These are phyloP conservation scores for Aspergillus hiratsukae DNA, from an alignment of 2,329 filamentous ascomycete genomes.

Conservation along the genomic window DNA sequence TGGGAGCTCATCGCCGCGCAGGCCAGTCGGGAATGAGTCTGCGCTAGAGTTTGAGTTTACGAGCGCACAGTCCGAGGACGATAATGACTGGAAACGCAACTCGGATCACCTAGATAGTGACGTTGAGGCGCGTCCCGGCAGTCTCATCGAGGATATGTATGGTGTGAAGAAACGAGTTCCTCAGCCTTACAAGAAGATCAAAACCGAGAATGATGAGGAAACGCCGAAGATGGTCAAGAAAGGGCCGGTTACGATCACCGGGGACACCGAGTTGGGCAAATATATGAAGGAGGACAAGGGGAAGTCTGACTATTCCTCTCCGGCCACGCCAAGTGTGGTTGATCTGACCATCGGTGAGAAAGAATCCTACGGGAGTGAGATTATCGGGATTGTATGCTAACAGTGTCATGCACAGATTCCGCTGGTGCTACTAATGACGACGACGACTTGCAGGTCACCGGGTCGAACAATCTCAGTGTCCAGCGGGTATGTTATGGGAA, in stretches of 20 bases:
- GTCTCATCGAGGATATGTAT: conserved; percentile 69
- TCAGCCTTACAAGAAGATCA: conserved; percentile 63
- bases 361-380: background rate
- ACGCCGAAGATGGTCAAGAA: conserved; percentile 42
- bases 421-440: conserved; percentile 25
- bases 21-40: conserved; percentile 7
- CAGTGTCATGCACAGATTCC: conserved; percentile 12
- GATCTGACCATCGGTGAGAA: conserved; percentile 40
- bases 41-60: conserved; percentile 28
- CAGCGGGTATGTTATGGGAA: conserved; percentile 79
- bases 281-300: conserved; percentile 61
- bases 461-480: conserved; percentile 57
- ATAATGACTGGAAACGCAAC: conserved; percentile 27
- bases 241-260: conserved; percentile 38
- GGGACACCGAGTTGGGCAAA: conserved; percentile 57
- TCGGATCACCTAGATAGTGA: conserved; percentile 29
- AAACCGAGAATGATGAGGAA: conserved; percentile 45
- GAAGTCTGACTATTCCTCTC: conserved; percentile 26
- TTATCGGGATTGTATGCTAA: conserved; percentile 15
- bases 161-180: conserved; percentile 64
- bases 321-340: conserved; percentile 51
- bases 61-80: conserved; percentile 22
- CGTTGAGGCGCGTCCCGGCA: conserved; percentile 20
- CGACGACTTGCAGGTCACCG: conserved; percentile 38
- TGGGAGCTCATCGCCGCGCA: conserved; percentile 8